A percentile compares a stretch with the other conserved stretches of the same genome.
These are phyloP conservation scores for Tanacetum coccineum DNA, from an alignment of 129 eudicot species.

Conservation along the genomic window DNA sequence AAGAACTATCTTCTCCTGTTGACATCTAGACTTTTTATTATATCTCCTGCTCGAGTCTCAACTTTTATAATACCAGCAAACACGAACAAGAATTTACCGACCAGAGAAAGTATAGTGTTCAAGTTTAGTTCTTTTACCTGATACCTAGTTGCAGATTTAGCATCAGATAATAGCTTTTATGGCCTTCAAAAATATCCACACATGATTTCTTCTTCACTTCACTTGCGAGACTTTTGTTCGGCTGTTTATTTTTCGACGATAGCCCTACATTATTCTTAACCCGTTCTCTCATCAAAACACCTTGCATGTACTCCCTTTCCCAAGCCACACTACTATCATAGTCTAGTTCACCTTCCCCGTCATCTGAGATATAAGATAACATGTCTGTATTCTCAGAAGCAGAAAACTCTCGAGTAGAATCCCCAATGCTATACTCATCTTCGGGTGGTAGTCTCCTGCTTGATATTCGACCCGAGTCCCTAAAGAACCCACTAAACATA, in stretches of 20 bases:
- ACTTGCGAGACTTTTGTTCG: slow-evolving; percentile 41
- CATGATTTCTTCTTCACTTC: slow-evolving; percentile 54
- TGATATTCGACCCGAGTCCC: slow-evolving; percentile 56
- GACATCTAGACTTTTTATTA: slow-evolving; percentile 1
- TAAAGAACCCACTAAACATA: slow-evolving; percentile 31
- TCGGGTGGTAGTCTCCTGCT: slow-evolving; percentile 41
- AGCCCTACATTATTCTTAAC: slow-evolving; percentile 35
- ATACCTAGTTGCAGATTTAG: slow-evolving; percentile 98
- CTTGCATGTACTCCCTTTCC: slow-evolving; percentile 96
- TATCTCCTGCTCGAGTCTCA: background rate
- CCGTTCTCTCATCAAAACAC: slow-evolving; percentile 82
- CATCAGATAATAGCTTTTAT: slow-evolving; percentile 80
- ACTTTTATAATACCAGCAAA: background rate
- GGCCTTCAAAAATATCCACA: slow-evolving; percentile 56
- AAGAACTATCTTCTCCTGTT: slow-evolving; percentile 15
- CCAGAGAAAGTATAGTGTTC: slow-evolving; percentile 10
- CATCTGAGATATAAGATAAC: slow-evolving; percentile 36
- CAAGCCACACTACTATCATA: slow-evolving; percentile 42
- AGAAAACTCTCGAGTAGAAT: slow-evolving; percentile 43
- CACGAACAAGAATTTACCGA: background rate
- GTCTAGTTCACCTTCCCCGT: slow-evolving; percentile 41
- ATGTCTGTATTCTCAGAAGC: slow-evolving; percentile 34
- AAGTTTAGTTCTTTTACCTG: slow-evolving; percentile 59
- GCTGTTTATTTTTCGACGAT: slow-evolving; percentile 46
- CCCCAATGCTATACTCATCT: slow-evolving; percentile 41